Evolutionary conservation across 139 green algal species (phyloP), one percentile per base, ranked within the genome.

Genomic region (Yamagishiella unicocca): DNA sequence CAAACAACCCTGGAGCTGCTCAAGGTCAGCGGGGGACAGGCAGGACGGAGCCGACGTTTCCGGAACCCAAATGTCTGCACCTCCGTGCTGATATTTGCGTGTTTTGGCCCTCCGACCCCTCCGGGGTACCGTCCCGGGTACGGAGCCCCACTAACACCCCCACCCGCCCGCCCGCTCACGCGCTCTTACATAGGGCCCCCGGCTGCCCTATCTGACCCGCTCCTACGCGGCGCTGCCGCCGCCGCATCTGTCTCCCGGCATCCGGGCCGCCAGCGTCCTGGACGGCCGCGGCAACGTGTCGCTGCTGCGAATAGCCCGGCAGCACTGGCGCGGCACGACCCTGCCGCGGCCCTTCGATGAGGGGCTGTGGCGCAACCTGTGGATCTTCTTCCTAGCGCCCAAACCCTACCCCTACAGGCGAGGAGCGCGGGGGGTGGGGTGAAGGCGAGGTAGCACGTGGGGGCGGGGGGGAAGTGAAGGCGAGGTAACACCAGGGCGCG

Each of bases 1-100:
- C 82, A 87, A 50, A 80, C 82, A 22, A 87, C 82, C 2, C 43
- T 87, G 35, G 82, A 87, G 82, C 46, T 87, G 7, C 31, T 87
- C 67, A 87, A 87, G 82, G 82, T 79, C 10, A 17, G 53, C 7
- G 21, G 31, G 5, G 29, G 31, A 45, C 31, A 31, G 19, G 10
- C n/a, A n/a, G n/a, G n/a, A n/a, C n/a, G n/a, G n/a, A n/a, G n/a
- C n/a, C n/a, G n/a, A n/a, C n/a, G n/a, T n/a, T n/a, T n/a, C n/a
- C n/a, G n/a, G n/a, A n/a, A n/a, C n/a, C n/a, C n/a, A n/a, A n/a
- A n/a, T n/a, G n/a, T n/a, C n/a, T n/a, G n/a, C n/a, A n/a, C n/a
- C n/a, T n/a, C n/a, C n/a, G n/a, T n/a, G n/a, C n/a, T n/a, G n/a
- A n/a, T n/a, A n/a, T n/a, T n/a, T n/a, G n/a, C n/a, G n/a, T n/a